Evolutionary conservation across 495 filamentous ascomycete genomes (phyloP).

Genomic region (Massariosphaeria phaeospora): DNA sequence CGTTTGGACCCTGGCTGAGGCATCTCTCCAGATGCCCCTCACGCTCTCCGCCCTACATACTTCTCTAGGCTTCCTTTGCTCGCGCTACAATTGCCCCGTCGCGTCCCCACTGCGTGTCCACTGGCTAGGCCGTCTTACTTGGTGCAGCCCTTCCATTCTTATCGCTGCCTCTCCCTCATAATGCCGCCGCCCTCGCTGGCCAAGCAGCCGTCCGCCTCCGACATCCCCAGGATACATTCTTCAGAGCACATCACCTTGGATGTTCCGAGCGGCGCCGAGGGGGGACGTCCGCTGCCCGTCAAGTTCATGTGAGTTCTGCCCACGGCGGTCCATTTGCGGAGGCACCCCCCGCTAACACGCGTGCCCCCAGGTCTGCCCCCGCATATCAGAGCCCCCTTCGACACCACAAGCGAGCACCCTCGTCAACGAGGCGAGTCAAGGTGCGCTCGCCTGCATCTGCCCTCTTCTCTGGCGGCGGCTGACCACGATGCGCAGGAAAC

Average conservation of each 20-base stretch:
- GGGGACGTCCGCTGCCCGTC: conserved; percentile 32
- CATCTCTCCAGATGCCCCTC: no score
- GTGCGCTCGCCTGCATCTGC: conserved; percentile 15
- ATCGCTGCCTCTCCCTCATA: not conserved
- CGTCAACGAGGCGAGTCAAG: conserved; percentile 39
- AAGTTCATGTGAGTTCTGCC: conserved; percentile 37
- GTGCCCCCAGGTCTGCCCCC: conserved; percentile 34
- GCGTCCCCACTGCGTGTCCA: no score
- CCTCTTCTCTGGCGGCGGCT: conserved; percentile 39
- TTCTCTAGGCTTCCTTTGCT: no score
- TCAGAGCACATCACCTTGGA: conserved; percentile 36
- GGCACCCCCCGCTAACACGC: conserved; percentile 5
- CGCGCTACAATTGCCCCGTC: no score
- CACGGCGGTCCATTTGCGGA: not conserved
- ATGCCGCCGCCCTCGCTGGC: conserved; percentile 5
- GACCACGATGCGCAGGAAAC: conserved; percentile 60
- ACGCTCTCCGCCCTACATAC: no score
- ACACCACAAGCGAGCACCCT: conserved; percentile 41
- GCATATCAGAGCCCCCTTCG: conserved; percentile 41
- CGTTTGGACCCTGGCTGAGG: no score
- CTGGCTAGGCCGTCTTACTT: no score
- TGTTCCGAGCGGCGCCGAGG: conserved; percentile 27
- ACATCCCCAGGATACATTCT: conserved; percentile 23
- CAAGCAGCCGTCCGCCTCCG: conserved; percentile 8
- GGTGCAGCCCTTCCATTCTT: no score